These are phyloP conservation scores for Solanum bulbocastanum DNA, from an alignment of 257 asterid species.

Conservation along the genomic window DNA sequence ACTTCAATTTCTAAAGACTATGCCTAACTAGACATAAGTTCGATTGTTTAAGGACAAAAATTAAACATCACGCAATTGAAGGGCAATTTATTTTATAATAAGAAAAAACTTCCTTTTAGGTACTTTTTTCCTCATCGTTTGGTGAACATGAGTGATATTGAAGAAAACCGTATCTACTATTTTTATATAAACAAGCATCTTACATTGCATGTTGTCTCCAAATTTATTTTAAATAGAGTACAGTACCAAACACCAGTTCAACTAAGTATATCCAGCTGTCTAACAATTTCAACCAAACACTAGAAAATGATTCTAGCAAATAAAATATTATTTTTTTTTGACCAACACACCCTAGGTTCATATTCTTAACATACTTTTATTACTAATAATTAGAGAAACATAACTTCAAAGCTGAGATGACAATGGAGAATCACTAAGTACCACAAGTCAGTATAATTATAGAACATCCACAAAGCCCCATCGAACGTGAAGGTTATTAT, in stretches of 20 bases:
- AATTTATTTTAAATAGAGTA: background rate
- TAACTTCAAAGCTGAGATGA: background rate
- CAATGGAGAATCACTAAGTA: background rate
- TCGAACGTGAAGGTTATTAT: background rate
- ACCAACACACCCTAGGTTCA: background rate
- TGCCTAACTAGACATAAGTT: background rate
- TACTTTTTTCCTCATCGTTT: background rate
- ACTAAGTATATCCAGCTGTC: background rate
- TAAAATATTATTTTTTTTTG: background rate
- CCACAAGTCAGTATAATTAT: background rate
- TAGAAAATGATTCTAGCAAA: background rate
- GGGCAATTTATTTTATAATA: background rate
- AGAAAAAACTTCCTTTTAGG: background rate
- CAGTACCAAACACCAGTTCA: background rate
- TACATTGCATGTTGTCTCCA: background rate
- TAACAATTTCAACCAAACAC: background rate
- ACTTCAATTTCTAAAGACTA: background rate
- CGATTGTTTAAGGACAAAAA: background rate
- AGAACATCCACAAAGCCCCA: background rate
- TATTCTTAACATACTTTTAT: background rate
- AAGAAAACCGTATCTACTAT: background rate
- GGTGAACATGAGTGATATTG: background rate
- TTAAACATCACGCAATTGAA: background rate
- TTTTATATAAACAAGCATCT: background rate
- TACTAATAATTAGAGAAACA: background rate